phyloP scores from a whole-genome alignment of 352 stramenopile species.

The Globisporangium mamillatum region DNA sequence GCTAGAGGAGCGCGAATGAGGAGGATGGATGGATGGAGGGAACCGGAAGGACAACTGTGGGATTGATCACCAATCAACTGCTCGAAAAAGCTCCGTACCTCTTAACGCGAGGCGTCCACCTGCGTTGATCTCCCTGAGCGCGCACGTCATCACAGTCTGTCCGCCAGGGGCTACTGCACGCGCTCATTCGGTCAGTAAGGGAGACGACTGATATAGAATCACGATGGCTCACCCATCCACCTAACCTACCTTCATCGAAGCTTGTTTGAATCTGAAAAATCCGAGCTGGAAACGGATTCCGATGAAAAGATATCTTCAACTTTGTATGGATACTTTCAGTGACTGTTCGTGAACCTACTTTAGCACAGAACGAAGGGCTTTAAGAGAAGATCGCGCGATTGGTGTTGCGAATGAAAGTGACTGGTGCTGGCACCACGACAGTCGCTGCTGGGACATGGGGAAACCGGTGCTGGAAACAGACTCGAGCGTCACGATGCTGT shows the following conservation, averaged over 20 bases:
- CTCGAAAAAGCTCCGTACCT: background rate
- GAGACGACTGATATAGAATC: too few relatives aligned
- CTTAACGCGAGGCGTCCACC: background rate
- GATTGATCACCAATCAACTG: background rate
- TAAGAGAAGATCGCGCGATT: background rate
- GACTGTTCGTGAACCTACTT: background rate
- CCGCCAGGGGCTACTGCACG: too few relatives aligned
- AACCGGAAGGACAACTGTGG: background rate
- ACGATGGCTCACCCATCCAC: too few relatives aligned
- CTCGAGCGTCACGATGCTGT: conserved; percentile 1
- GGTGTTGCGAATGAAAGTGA: background rate
- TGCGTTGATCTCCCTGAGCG: background rate
- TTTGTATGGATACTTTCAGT: background rate
- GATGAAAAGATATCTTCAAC: background rate
- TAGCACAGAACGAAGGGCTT: background rate
- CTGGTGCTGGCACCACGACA: background rate
- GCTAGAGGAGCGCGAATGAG: too few relatives aligned
- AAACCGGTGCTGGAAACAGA: background rate
- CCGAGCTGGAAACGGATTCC: too few relatives aligned
- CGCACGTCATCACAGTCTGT: too few relatives aligned
- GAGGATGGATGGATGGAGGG: background rate
- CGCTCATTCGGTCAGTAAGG: too few relatives aligned
- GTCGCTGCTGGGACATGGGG: background rate
- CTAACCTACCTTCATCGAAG: too few relatives aligned
- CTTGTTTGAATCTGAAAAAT: too few relatives aligned